phyloP scores from a whole-genome alignment of 1,139 yeast genomes.

The Magnusiomyces tetraspermus region DNA sequence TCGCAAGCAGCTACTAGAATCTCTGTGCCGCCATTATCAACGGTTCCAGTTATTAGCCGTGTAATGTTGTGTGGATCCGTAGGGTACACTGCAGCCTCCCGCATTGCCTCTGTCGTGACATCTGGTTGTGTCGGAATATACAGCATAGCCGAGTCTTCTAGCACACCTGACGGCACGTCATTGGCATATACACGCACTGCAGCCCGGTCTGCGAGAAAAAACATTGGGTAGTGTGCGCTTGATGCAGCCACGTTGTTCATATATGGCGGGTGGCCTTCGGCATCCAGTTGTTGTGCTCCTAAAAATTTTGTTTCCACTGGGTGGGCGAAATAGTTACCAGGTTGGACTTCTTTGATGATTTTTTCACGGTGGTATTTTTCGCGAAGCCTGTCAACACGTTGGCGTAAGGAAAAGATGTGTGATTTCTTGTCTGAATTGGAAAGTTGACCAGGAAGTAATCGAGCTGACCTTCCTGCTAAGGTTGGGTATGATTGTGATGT shows the following conservation, averaged over 20 bases:
- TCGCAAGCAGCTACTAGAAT: constrained; percentile 45
- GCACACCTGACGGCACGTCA: constrained; percentile 17
- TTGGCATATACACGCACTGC: constrained; percentile 17
- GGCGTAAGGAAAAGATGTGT: neutral
- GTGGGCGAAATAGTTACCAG: constrained; percentile 7
- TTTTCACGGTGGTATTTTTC: constrained; percentile 4
- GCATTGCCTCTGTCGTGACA: constrained; percentile 17
- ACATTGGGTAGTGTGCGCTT: constrained; percentile 15
- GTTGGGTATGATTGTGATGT: neutral
- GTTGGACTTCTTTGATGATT: constrained; percentile 5
- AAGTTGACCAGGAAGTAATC: neutral
- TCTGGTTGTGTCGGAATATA: constrained; percentile 18
- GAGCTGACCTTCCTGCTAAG: neutral
- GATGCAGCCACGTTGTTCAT: constrained; percentile 23
- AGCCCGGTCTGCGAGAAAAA: constrained; percentile 20
- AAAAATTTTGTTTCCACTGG: constrained; percentile 15
- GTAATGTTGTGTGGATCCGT: constrained; percentile 49
- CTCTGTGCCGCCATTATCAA: constrained; percentile 24
- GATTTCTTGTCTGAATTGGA: neutral
- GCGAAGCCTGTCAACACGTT: neutral
- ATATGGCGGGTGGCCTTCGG: constrained; percentile 17
- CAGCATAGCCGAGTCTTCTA: constrained; percentile 14
- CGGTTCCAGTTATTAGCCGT: constrained; percentile 31
- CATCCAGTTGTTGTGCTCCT: constrained; percentile 14
- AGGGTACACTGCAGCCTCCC: constrained; percentile 24